Evolutionary conservation across 768 basidiomycete species (phyloP).

Genomic region (Boletus patriciae): DNA sequence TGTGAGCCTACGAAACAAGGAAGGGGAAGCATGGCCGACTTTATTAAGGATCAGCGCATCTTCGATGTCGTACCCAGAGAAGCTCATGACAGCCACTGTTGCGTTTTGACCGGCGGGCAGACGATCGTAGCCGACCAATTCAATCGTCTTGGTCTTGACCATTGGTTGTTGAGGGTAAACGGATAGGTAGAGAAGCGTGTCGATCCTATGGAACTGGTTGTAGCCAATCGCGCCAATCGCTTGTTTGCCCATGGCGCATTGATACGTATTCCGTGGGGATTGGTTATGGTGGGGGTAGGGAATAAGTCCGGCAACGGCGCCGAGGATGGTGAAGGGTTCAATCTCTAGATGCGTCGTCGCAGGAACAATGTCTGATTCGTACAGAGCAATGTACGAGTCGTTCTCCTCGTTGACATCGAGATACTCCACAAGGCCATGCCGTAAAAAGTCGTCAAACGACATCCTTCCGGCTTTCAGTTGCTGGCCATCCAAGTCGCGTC

Average conservation of each 20-base stretch:
- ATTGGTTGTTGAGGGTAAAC: constrained; percentile 99
- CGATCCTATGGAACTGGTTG: constrained; percentile 96
- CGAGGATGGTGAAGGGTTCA: constrained; percentile 96
- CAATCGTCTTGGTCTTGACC: constrained; percentile 99
- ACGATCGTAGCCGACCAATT: constrained; percentile 93
- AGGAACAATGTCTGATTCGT: constrained; percentile 81
- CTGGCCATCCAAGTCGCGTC: constrained; percentile 38
- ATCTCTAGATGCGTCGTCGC: constrained; percentile 96
- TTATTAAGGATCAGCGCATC: constrained; percentile 97
- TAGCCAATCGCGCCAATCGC: constrained; percentile 98
- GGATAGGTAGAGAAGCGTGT: constrained; percentile 95
- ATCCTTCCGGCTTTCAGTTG: constrained; percentile 75
- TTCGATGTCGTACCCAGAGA: constrained; percentile 99
- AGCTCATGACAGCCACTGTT: constrained; percentile 98
- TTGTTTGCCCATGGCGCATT: constrained; percentile 99
- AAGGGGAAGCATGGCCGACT: constrained; percentile 39
- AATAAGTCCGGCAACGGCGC: constrained; percentile 96
- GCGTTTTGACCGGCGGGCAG: constrained; percentile 98
- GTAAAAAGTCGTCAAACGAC: constrained; percentile 92
- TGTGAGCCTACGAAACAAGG: constrained; percentile 4
- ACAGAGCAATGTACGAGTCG: constrained; percentile 93
- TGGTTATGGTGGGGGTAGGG: constrained; percentile 99
- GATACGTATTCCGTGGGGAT: constrained; percentile 98
- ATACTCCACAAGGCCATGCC: constrained; percentile 92
- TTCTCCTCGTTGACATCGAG: constrained; percentile 99